Base-by-base conservation (phyloP, 2,329 filamentous ascomycete genomes). In the Blastomyces emzantsi region DNA sequence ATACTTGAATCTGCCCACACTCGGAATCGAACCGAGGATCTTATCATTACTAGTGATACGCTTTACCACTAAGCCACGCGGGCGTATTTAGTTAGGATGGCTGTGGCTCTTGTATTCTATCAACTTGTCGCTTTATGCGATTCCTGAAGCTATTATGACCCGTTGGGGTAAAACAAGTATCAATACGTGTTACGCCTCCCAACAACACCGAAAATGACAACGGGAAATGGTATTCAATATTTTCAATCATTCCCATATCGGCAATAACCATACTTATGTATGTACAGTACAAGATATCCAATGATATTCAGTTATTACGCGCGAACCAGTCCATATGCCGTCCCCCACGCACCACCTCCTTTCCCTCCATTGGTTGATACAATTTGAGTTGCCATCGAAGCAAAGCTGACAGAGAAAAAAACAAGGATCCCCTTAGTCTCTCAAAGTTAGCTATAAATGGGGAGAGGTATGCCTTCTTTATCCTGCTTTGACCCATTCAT, bases 21-120 rank as follows among this genome's bases (percentile, higher is more conserved):
- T 63, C 64, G 54, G 64, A 65, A 62, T 65, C 64, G 64, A 65
- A 65, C 64, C 54, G 64, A 63, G 62, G 62, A 65, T 63, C 64
- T 65, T 62, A 61, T 65, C 62, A 65, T 65, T 65, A 65, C 64
- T 65, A 65, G 64, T 65, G 62, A 65, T 61, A 62, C 64, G 64
- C 64, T 64, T 63, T 65, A 65, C 64, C 64, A 65, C 54, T 65
- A 61, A 64, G 64, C 64, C 62, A 65, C 63, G 64, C 64, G 62
- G 60, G 64, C 64, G 22, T 63, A 59, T 28, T 43, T 30, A 17
- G 36, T 28, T 60, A 30, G 3, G 22, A 15, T 6, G 1, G 25
- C 8, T 2, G 11, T 6, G 51, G 25, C 9, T 15, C 33, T 22
- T 28, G 33, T 28, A 13, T 1, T 43, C 36, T 52, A 52, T 28